Evolutionary conservation across 441 rosid genomes (phyloP).

Genomic region (Jatropha multifida): DNA sequence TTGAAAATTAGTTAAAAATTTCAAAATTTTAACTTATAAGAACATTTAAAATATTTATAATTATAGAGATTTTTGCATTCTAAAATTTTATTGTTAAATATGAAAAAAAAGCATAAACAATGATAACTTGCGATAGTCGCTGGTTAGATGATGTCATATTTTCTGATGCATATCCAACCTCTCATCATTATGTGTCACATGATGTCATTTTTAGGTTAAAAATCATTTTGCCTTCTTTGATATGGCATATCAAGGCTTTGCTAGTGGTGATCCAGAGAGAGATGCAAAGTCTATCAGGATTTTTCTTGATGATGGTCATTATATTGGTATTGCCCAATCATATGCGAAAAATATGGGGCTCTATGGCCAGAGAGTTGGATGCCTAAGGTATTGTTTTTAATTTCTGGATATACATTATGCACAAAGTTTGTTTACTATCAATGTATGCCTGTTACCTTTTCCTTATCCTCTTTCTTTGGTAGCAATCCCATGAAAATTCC

Average conservation of each 20-base stretch:
- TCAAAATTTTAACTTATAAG: no score
- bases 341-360: conserved; percentile 99
- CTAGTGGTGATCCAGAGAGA: conserved; percentile 95
- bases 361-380: conserved; percentile 96
- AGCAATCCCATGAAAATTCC: background rate
- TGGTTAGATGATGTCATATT: no score
- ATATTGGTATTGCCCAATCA: conserved; percentile 87
- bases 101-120: no score
- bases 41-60: no score
- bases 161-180: no score
- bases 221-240: conserved; percentile 91
- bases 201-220: conserved; percentile 53
- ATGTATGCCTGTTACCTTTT: background rate
- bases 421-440: background rate
- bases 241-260: conserved; percentile 99
- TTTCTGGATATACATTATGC: background rate
- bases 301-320: conserved; percentile 90
- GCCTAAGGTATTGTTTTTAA: conserved; percentile 66
- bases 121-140: no score
- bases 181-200: conserved; percentile 5
- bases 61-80: no score
- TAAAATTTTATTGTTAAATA: no score
- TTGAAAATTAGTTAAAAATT: no score
- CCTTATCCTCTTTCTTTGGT: background rate
- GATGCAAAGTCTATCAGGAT: conserved; percentile 95